Base-by-base conservation (phyloP, 2,329 filamentous ascomycete genomes). In the Bipolaris victoriae region DNA sequence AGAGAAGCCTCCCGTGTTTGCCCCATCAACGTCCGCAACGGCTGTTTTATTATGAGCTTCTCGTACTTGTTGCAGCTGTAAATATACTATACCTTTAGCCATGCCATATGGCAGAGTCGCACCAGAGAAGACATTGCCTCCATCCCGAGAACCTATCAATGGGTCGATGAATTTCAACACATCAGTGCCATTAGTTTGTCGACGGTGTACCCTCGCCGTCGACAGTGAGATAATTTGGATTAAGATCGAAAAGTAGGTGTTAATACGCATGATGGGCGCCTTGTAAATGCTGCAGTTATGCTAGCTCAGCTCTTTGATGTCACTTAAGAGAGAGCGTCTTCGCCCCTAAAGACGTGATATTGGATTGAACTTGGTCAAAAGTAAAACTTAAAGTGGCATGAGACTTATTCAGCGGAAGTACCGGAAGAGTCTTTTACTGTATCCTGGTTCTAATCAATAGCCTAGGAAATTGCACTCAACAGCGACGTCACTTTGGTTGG, bases 1-100 rank as follows among this genome's bases (percentile, higher is more conserved):
- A 6, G 83, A 81, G 66, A 85, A 87, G 0, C 84, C 84, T 39
- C 82, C 84, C 56, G 86, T 83, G 45, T 86, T 84, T 45, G 72
- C 62, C 79, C 84, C 54, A 76, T 80, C 75, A 7, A 80, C 77
- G 55, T 82, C 79, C 3, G 79, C 78, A 5, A 78, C 79, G 20
- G 79, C 78, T 73, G 22, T 63, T 9, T 75, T 78, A 11, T 76
- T 79, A 64, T 86, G 80, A 65, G 82, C 49, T 35, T 20, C n/a
- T 5, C 13, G 36, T 16, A 39, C 18, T 5, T 15, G 15, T 10
- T 18, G 24, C 18, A 29, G 6, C 6, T 7, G 20, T 43, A 15
- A 7, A n/a, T 11, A 9, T 29, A 41, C n/a, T 49, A 29, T 39
- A 68, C 70, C 70, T 65, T 82, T 81, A 3, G 78, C 79, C 77